A percentile compares a stretch with the other conserved stretches of the same genome.
Evolutionary conservation across 768 basidiomycete genomes (phyloP).

Genomic region (Termitomyces sp.): DNA sequence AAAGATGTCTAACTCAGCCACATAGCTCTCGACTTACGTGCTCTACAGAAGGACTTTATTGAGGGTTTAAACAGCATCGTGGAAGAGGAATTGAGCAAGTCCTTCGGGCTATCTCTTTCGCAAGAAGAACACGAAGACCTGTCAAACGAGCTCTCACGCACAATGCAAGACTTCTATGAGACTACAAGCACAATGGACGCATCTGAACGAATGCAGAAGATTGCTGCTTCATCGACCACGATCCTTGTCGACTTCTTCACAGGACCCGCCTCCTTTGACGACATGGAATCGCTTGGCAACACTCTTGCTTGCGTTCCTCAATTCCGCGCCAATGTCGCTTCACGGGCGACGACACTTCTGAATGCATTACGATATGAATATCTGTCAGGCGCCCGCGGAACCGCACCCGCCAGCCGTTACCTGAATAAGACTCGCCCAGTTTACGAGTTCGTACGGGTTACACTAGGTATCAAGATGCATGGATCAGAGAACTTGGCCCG

Average conservation of each 20-base stretch:
- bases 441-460: conserved; percentile 74
- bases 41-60: conserved; percentile 65
- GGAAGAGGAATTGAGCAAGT: conserved; percentile 41
- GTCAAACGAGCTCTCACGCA: conserved; percentile 32
- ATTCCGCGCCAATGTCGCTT: conserved; percentile 54
- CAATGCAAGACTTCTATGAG: conserved; percentile 55
- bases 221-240: conserved; percentile 59
- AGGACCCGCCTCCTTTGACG: conserved; percentile 27
- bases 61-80: conserved; percentile 44
- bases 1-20: background rate
- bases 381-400: conserved; percentile 54
- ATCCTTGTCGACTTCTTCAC: conserved; percentile 65
- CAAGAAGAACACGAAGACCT: conserved; percentile 28
- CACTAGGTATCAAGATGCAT: conserved; percentile 77
- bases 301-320: conserved; percentile 38
- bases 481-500: conserved; percentile 67
- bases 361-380: conserved; percentile 50
- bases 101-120: conserved; percentile 41
- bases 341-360: conserved; percentile 42
- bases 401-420: conserved; percentile 62
- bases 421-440: conserved; percentile 67
- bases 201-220: conserved; percentile 62
- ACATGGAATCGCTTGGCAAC: conserved; percentile 25
- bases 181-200: conserved; percentile 72
- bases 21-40: conserved; percentile 76